These are phyloP conservation scores for Apiospora aurea DNA, from an alignment of 2,329 filamentous ascomycete genomes.

Conservation along the genomic window DNA sequence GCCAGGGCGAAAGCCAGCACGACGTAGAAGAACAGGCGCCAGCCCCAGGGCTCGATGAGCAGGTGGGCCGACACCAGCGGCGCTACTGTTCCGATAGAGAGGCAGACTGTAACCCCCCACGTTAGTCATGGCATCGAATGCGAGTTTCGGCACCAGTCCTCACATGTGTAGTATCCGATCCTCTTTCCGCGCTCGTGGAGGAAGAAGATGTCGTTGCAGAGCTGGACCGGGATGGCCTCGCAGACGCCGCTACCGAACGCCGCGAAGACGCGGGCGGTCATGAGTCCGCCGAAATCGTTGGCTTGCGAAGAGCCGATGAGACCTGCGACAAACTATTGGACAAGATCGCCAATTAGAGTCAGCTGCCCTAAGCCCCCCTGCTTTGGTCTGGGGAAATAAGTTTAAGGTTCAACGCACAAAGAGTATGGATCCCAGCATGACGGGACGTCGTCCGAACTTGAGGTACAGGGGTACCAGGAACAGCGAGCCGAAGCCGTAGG, in stretches of 20 bases:
- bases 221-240: constrained; percentile 53
- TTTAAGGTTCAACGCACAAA: constrained; percentile 37
- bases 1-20: constrained; percentile 60
- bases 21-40: constrained; percentile 68
- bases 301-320: constrained; percentile 48
- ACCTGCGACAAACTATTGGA: constrained; percentile 47
- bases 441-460: constrained; percentile 51
- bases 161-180: constrained; percentile 65
- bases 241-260: constrained; percentile 51
- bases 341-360: background rate
- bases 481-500: constrained; percentile 64
- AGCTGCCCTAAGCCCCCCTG: background rate
- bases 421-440: constrained; percentile 50
- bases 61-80: constrained; percentile 68
- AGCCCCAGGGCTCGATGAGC: constrained; percentile 63
- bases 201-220: constrained; percentile 56
- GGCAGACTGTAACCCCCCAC: constrained; percentile 47
- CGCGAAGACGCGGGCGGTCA: constrained; percentile 49
- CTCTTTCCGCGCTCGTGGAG: constrained; percentile 57
- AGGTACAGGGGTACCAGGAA: constrained; percentile 65
- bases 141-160: background rate
- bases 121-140: background rate
- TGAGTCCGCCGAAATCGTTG: constrained; percentile 45
- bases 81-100: constrained; percentile 62
- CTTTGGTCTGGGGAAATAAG: background rate